Base-by-base conservation (phyloP, 306 rosid genomes). In the Trifolium repens region DNA sequence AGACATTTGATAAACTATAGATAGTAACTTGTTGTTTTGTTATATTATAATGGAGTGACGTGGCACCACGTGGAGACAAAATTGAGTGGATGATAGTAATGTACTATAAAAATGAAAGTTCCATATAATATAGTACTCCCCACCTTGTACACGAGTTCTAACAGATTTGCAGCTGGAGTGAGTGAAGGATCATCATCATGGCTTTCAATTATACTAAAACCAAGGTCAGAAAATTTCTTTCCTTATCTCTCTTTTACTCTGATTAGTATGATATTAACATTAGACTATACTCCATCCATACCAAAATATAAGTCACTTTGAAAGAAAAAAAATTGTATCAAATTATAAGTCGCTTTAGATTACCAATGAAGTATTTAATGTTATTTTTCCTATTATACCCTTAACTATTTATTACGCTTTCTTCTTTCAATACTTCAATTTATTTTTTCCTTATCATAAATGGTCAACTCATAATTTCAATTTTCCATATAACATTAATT, bases 1-100 rank as follows among this genome's bases (percentile, higher is more conserved):
- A 30, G 34, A 30, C 34, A 30, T 0, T 27, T 30, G 34, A 30
- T 30, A 30, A 30, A 30, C 34, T 0, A 30, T 5, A n/a, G n/a
- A 4, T 30, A 30, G 61, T 9, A 19, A 19, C 32, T 19, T 19
- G 1, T 5, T 59, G 17, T 43, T 64, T 43, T 52, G n/a, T 47
- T 50, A 3, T 19, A 62, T 55, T 59, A 7, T 30, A 54, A 5
- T 32, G 35, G 5, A 67, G 34, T 54, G 71, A 75, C 72, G 37
- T 50, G 82, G 78, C 76, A n/a, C 67, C 71, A 27, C 83, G 79
- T 73, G 78, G 71, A 59, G 19, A 26, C 17, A n/a, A 8, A 42
- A n/a, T 10, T 50, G 44, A 50, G 3, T 15, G 30, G 40, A 39
- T 22, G 70, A 44, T 16, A 4, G 3, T 53, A 55, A 37, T 16